Percentiles rank a stretch among this genome's conserved stretches.
Evolutionary conservation across 495 filamentous ascomycete genomes (phyloP).

Genomic region (Penicillium arizonense): DNA sequence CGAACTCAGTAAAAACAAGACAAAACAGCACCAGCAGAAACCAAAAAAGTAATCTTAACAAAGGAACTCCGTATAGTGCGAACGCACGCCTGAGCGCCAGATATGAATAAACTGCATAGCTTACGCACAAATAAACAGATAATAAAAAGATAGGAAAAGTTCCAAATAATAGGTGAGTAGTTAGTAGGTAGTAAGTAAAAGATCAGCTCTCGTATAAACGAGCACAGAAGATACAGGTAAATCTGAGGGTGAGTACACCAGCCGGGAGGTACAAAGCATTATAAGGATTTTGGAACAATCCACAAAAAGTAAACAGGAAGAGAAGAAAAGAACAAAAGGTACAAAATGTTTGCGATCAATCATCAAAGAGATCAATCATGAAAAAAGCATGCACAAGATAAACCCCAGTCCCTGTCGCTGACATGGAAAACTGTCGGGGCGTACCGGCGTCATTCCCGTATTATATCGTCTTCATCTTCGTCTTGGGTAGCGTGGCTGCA

Average conservation of each 20-base stretch:
- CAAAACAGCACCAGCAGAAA: too few species aligned
- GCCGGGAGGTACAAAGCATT: neutral
- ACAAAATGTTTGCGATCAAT: neutral
- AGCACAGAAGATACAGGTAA: constrained; percentile 17
- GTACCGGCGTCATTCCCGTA: neutral
- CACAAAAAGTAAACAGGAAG: constrained; percentile 22
- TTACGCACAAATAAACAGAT: neutral
- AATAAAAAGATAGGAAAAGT: neutral
- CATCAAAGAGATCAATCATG: neutral
- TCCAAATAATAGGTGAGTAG: constrained; percentile 8
- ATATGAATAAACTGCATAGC: neutral
- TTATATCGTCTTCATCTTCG: neutral
- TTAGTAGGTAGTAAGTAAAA: constrained; percentile 6
- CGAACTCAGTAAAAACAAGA: too few species aligned
- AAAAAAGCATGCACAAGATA: neutral
- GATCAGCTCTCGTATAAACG: constrained; percentile 13
- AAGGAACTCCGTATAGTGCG: neutral
- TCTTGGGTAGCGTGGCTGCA: neutral
- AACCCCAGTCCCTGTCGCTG: neutral
- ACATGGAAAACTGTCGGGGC: neutral
- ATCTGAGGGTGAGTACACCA: constrained; percentile 5
- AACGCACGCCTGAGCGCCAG: neutral
- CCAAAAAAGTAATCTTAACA: neutral
- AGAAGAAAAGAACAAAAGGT: constrained; percentile 8
- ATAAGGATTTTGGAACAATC: constrained; percentile 1